A percentile compares a stretch with the other conserved stretches of the same genome.
These are phyloP conservation scores for Pseudogymnoascus pannorum DNA, from an alignment of 2,329 filamentous ascomycete genomes.

Conservation along the genomic window DNA sequence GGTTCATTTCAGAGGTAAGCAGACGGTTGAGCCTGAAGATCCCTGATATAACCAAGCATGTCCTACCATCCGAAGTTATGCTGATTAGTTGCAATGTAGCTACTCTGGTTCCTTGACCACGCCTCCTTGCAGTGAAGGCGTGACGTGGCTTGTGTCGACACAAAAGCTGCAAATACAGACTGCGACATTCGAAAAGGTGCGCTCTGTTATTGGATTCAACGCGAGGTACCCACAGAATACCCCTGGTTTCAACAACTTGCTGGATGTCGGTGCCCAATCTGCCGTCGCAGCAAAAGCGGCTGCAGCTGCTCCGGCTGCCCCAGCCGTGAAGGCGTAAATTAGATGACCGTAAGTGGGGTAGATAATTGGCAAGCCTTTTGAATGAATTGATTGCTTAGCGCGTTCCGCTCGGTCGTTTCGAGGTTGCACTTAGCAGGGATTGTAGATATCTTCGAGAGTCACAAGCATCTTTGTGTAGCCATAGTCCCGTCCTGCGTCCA, in stretches of 20 bases:
- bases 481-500: not conserved
- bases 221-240: constrained; percentile 46
- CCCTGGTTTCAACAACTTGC: constrained; percentile 38
- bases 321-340: not conserved
- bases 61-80: not conserved
- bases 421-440: not conserved
- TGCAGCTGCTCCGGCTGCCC: not conserved
- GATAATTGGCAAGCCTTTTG: not conserved
- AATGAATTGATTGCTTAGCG: not conserved
- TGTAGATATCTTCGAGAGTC: not conserved
- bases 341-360: not conserved
- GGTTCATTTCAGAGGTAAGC: constrained; percentile 14
- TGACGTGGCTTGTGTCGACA: constrained; percentile 46
- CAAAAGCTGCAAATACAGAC: constrained; percentile 41
- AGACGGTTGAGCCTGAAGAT: not conserved
- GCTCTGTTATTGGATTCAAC: constrained; percentile 49
- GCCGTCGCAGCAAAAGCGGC: not conserved
- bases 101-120: constrained; percentile 56
- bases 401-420: not conserved
- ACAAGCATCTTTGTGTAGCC: not conserved
- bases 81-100: constrained; percentile 22
- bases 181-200: constrained; percentile 43
- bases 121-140: constrained; percentile 52
- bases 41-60: not conserved
- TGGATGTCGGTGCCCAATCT: constrained; percentile 22